Percentiles rank a stretch among this genome's conserved stretches.
Evolutionary conservation across 1,284 basidiomycete species (phyloP).

Genomic region (Termitomyces sp.): DNA sequence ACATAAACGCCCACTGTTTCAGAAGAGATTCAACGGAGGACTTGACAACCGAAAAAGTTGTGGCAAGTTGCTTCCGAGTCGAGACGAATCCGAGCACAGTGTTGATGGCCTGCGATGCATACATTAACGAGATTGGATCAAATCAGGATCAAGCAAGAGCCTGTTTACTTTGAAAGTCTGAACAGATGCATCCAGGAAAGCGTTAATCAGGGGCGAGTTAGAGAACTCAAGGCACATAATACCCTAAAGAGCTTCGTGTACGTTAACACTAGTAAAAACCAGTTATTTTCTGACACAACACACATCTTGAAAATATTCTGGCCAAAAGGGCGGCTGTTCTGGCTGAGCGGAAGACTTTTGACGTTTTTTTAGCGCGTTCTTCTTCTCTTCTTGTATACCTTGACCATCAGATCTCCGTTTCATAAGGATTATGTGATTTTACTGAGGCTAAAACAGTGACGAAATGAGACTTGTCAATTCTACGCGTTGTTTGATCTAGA

Average conservation of each 20-base stretch:
- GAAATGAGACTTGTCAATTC: background rate
- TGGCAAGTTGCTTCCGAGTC: constrained; percentile 77
- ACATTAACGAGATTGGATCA: background rate
- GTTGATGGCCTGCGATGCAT: constrained; percentile 65
- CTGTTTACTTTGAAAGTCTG: constrained; percentile 36
- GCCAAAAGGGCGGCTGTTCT: constrained; percentile 36
- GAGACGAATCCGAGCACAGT: constrained; percentile 88
- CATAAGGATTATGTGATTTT: constrained; percentile 3
- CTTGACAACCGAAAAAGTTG: constrained; percentile 74
- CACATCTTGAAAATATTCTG: constrained; percentile 55
- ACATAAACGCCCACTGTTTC: constrained; percentile 47
- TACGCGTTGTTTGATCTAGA: constrained; percentile 7
- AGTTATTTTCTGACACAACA: constrained; percentile 18
- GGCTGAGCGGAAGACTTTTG: background rate
- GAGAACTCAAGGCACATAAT: background rate
- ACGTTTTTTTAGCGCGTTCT: constrained; percentile 4
- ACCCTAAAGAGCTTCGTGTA: constrained; percentile 17
- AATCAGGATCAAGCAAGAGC: background rate
- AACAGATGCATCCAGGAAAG: background rate
- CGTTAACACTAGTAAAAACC: background rate
- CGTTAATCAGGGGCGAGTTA: background rate
- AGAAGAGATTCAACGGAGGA: constrained; percentile 75
- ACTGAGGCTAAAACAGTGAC: background rate
- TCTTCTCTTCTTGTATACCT: background rate
- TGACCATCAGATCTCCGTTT: constrained; percentile 13